These are phyloP conservation scores for Tinospora cordifolia DNA, from an alignment of 164 flowering plant genomes.

Conservation along the genomic window DNA sequence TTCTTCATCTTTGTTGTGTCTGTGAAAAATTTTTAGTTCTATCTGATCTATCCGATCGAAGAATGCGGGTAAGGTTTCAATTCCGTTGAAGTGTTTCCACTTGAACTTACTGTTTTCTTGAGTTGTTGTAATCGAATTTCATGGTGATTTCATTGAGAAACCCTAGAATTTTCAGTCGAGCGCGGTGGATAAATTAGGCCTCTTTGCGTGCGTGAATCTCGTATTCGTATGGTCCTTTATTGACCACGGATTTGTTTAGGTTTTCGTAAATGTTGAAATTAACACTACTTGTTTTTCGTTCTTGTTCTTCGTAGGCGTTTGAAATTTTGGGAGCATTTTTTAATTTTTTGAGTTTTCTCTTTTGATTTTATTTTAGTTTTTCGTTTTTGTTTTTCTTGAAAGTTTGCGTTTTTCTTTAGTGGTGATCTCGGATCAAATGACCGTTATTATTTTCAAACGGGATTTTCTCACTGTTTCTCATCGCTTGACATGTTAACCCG, in stretches of 20 bases:
- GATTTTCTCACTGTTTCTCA: background rate
- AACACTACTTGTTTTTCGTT: too few relatives aligned
- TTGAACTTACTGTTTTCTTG: conserved; percentile 4
- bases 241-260: background rate
- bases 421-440: background rate
- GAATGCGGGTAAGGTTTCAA: conserved; percentile 17
- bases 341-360: background rate
- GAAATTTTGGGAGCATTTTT: background rate
- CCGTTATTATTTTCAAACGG: background rate
- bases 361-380: too few relatives aligned
- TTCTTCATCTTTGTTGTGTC: background rate
- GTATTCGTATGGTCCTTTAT: background rate
- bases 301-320: background rate
- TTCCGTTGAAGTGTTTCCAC: background rate
- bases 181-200: background rate
- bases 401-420: background rate
- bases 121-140: conserved; percentile 8
- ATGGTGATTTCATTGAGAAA: conserved; percentile 5
- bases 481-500: too few relatives aligned
- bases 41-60: conserved; percentile 11
- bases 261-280: background rate
- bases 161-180: conserved; percentile 19
- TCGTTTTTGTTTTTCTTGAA: background rate
- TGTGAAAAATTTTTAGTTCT: background rate
- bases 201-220: background rate